phyloP scores from a whole-genome alignment of 768 basidiomycete genomes.

The Roridomyces roridus region DNA sequence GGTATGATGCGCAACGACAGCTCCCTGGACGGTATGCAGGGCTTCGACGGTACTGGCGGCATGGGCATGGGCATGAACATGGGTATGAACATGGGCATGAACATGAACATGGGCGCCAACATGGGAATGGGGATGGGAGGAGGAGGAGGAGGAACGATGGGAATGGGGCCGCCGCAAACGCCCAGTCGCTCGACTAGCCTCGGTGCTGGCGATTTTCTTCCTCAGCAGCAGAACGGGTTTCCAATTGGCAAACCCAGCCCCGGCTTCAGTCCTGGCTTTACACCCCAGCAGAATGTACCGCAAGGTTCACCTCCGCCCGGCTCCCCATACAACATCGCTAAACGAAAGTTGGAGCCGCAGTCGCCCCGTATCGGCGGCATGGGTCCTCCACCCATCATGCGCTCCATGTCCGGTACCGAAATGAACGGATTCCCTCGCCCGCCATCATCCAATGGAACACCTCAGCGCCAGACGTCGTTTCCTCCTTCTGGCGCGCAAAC shows the following conservation, averaged over 20 bases:
- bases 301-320: background rate
- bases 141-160: slow-evolving; percentile 7
- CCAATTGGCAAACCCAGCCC: background rate
- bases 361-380: background rate
- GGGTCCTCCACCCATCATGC: background rate
- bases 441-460: slow-evolving; percentile 1
- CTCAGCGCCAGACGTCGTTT: background rate
- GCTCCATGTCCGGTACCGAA: background rate
- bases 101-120: background rate
- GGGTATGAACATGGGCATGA: slow-evolving; percentile 16
- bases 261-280: background rate
- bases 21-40: slow-evolving; percentile 6
- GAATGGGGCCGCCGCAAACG: slow-evolving; percentile 8
- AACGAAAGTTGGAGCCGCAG: background rate
- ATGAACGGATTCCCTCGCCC: slow-evolving; percentile 7
- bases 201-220: slow-evolving; percentile 6
- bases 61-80: too few species aligned
- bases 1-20: slow-evolving; percentile 15
- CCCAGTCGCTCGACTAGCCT: slow-evolving; percentile 18
- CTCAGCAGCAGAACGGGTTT: background rate
- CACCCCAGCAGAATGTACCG: background rate
- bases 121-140: slow-evolving; percentile 15
- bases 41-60: background rate
- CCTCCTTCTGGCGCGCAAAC: background rate
- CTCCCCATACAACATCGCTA: background rate